Conservation (phyloP, 1,284 basidiomycete species). For the Ceratobasidium sp. region DNA sequence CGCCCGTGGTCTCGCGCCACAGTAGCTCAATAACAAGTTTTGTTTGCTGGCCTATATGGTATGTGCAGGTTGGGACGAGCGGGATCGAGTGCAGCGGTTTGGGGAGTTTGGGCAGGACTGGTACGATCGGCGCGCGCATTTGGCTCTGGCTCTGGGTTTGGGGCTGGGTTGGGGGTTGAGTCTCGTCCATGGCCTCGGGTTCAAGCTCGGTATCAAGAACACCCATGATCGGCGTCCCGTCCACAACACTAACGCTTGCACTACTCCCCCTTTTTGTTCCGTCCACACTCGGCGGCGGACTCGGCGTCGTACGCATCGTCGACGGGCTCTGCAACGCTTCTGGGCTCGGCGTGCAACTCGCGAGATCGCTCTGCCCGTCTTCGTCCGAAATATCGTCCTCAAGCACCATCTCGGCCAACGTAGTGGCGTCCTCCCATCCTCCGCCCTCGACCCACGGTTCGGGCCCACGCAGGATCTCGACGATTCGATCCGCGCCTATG, state of each 20-base stretch:
- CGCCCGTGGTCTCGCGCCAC: conserved; percentile 25
- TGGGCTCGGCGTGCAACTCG: conserved; percentile 19
- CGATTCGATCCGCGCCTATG: conserved; percentile 2
- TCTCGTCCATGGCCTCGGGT: not conserved
- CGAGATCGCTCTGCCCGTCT: conserved; percentile 14
- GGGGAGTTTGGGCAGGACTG: not conserved
- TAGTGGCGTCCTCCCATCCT: conserved; percentile 22
- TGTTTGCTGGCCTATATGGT: conserved; percentile 34
- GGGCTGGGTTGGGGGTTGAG: not conserved
- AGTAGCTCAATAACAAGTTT: conserved; percentile 12
- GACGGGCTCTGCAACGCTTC: conserved; percentile 32
- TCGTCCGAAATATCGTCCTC: not conserved
- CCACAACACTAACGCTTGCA: not conserved
- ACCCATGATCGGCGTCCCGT: not conserved
- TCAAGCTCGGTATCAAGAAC: not conserved
- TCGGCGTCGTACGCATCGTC: conserved; percentile 38
- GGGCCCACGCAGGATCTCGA: conserved; percentile 23
- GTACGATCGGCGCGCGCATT: no score
- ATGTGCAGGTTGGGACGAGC: conserved; percentile 1
- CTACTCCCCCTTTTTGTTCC: conserved; percentile 18
- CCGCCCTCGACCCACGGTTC: conserved; percentile 30
- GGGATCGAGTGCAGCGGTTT: conserved; percentile 36
- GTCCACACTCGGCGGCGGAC: conserved; percentile 25
- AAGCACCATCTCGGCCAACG: not conserved
- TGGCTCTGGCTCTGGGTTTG: not conserved